Evolutionary conservation across 345 rosid genomes (phyloP), one percentile per base, ranked within the genome.

Genomic region (Erysimum cheiranthoides): DNA sequence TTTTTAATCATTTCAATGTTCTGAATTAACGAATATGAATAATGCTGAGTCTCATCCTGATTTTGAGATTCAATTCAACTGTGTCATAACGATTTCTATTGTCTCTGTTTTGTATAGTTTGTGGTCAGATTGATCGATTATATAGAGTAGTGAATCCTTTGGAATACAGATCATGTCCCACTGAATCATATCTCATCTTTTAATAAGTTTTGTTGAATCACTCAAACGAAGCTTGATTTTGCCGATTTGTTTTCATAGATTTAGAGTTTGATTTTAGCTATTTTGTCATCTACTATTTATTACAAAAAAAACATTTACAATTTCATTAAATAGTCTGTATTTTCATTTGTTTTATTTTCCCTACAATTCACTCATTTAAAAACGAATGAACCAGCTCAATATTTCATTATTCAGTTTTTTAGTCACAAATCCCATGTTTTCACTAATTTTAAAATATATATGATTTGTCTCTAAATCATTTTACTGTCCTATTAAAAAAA

Each of bases 121-220:
- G 46, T 36, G 10, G 49, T 61, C 5, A 27, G 8, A 25, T 4
- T 43, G 38, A 43, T 63, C 2, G 21, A 43, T 61, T 43, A 43
- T 34, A 61, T 21, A 38, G 46, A 18, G 18, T 58, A 11, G 17
- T 11, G 65, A 18, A 17, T 35, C 8, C 17, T 32, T 16, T 5
- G 62, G 43, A 59, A 61, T 61, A 35, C 10, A 61, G 32, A 61
- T 61, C 49, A 61, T 28, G 66, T 61, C 17, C 66, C 66, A 61
- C 32, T 62, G 67, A 61, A 12, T 38, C 47, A 18, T 4, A 6
- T 59, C 2, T 36, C 46, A 21, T 61, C 8, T 38, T 27, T 49
- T 12, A 38, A 5, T 18, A 39, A 39, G 49, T 61, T 39, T 18
- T 38, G 31, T 60, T 36, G 45, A 16, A 59, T 59, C 31, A 60